Percentiles rank a stretch among this genome's conserved stretches.
These are phyloP conservation scores for Ophidiomyces ophidiicola DNA, from an alignment of 2,329 filamentous ascomycete genomes.

Conservation along the genomic window DNA sequence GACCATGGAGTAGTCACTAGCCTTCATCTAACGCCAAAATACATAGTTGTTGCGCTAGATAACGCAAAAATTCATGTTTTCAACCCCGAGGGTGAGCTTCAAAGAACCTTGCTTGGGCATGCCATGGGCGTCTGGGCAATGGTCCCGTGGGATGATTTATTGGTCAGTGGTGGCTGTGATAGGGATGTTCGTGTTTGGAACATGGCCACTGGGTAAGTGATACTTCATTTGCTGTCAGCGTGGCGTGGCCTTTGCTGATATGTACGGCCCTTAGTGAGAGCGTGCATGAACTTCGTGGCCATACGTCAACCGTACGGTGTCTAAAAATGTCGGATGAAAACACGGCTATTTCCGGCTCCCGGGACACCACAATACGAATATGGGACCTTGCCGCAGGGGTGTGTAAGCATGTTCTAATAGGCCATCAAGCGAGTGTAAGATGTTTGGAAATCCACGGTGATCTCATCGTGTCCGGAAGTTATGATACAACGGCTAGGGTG, in stretches of 20 bases:
- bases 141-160: slow-evolving; percentile 91
- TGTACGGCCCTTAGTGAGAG: slow-evolving; percentile 44
- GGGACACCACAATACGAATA: slow-evolving; percentile 85
- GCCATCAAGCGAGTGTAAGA: slow-evolving; percentile 97
- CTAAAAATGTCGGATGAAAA: slow-evolving; percentile 93
- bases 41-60: slow-evolving; percentile 93
- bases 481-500: slow-evolving; percentile 91
- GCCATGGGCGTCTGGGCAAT: slow-evolving; percentile 99
- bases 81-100: slow-evolving; percentile 74
- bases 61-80: slow-evolving; percentile 99
- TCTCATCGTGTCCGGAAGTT: slow-evolving; percentile 93
- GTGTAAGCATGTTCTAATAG: slow-evolving; percentile 91
- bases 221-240: neutral
- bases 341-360: slow-evolving; percentile 89
- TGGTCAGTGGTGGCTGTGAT: slow-evolving; percentile 94
- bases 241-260: neutral
- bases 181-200: slow-evolving; percentile 96
- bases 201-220: slow-evolving; percentile 67
- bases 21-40: slow-evolving; percentile 82
- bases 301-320: slow-evolving; percentile 92
- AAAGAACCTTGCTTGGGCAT: slow-evolving; percentile 84
- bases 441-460: slow-evolving; percentile 94
- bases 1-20: slow-evolving; percentile 96
- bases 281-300: slow-evolving; percentile 74
- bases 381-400: slow-evolving; percentile 93